Percentiles rank a stretch among this genome's conserved stretches.
Conservation (phyloP, 2,329 filamentous ascomycete genomes). For the Scytalidium lignicola region DNA sequence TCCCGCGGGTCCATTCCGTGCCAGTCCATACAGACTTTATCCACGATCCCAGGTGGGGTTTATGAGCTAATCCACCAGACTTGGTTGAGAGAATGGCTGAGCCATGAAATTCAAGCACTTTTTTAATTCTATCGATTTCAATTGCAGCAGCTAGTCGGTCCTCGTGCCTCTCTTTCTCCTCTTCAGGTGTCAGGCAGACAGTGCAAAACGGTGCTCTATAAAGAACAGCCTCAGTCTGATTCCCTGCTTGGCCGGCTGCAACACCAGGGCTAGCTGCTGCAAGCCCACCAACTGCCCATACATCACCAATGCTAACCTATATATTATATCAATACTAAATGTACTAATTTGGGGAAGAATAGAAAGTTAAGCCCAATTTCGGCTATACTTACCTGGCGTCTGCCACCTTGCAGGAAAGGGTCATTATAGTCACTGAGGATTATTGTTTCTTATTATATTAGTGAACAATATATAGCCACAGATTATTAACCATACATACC, state of each 20-base stretch:
- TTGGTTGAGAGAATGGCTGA: slow-evolving; percentile 19
- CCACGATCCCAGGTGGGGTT: too few relatives aligned
- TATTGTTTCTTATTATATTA: too few relatives aligned
- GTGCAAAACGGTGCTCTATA: slow-evolving; percentile 47
- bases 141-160: slow-evolving; percentile 74
- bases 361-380: neutral
- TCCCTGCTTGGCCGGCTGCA: slow-evolving; percentile 62
- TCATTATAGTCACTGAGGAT: too few relatives aligned
- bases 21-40: slow-evolving; percentile 31
- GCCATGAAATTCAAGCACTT: slow-evolving; percentile 54
- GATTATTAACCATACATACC: too few relatives aligned
- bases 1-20: slow-evolving; percentile 22
- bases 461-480: too few relatives aligned
- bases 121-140: slow-evolving; percentile 65
- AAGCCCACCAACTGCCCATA: slow-evolving; percentile 75
- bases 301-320: slow-evolving; percentile 60
- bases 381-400: slow-evolving; percentile 23
- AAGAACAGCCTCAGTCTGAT: slow-evolving; percentile 68
- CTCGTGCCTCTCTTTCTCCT: slow-evolving; percentile 65
- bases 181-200: slow-evolving; percentile 39
- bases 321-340: neutral
- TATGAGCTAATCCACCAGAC: slow-evolving; percentile 2
- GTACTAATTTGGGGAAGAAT: slow-evolving; percentile 3
- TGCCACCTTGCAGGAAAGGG: slow-evolving; percentile 9
- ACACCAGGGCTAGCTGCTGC: slow-evolving; percentile 51